These are phyloP conservation scores for Lablab purpureus DNA, from an alignment of 306 rosid genomes.

Conservation along the genomic window DNA sequence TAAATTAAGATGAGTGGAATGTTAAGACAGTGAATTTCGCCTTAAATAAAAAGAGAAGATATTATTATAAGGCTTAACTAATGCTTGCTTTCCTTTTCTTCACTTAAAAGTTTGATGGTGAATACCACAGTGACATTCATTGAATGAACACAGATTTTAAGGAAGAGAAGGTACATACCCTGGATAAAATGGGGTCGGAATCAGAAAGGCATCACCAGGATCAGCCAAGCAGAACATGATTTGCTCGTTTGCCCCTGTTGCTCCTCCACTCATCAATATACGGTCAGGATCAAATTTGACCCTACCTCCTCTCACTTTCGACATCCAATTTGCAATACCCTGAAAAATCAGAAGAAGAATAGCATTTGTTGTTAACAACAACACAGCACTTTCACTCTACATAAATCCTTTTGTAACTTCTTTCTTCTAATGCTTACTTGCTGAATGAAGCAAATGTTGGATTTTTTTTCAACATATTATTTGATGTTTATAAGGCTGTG, in stretches of 20 bases:
- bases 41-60: background rate
- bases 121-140: constrained; percentile 39
- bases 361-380: background rate
- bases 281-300: constrained; percentile 76
- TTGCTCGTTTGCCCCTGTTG: constrained; percentile 89
- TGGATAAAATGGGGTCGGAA: constrained; percentile 94
- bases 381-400: background rate
- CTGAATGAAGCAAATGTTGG: background rate
- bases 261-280: constrained; percentile 91
- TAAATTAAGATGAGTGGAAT: background rate
- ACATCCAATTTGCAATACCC: constrained; percentile 91
- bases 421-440: background rate
- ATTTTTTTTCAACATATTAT: background rate
- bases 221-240: constrained; percentile 88
- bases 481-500: too few relatives aligned
- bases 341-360: background rate
- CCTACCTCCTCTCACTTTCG: constrained; percentile 79
- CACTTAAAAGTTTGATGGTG: background rate
- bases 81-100: constrained; percentile 1
- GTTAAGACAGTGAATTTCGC: background rate
- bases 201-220: constrained; percentile 87
- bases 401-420: background rate
- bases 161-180: constrained; percentile 65
- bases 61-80: constrained; percentile 7
- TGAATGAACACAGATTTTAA: constrained; percentile 31